Percentiles rank a stretch among this genome's conserved stretches.
These are phyloP conservation scores for Curvularia eragrostidis DNA, from an alignment of 2,329 filamentous ascomycete genomes.

Conservation along the genomic window DNA sequence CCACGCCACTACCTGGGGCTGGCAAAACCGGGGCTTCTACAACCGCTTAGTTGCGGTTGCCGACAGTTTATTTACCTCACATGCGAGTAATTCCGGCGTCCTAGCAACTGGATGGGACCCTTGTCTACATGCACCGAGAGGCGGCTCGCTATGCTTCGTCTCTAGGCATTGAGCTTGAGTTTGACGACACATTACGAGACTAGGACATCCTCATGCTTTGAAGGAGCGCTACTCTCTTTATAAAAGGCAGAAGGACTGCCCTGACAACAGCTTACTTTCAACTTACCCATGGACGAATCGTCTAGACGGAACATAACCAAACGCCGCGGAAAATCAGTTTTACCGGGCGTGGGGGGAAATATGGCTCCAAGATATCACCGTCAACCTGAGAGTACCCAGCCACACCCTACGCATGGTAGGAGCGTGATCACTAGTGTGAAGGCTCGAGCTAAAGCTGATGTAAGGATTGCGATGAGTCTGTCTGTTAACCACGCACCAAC, in stretches of 20 bases:
- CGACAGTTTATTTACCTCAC: slow-evolving; percentile 20
- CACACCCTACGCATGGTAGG: neutral
- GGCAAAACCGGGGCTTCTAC: slow-evolving; percentile 14
- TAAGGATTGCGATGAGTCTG: neutral
- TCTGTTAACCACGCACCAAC: slow-evolving; percentile 11
- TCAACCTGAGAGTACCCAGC: slow-evolving; percentile 1
- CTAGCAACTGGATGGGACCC: slow-evolving; percentile 3
- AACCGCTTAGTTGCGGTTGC: slow-evolving; percentile 12
- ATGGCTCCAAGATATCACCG: slow-evolving; percentile 1
- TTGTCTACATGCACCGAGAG: slow-evolving; percentile 5
- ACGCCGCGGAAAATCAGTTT: slow-evolving; percentile 4
- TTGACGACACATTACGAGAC: slow-evolving; percentile 12
- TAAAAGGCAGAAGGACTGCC: neutral
- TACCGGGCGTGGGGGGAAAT: slow-evolving; percentile 9
- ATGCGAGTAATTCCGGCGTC: slow-evolving; percentile 9
- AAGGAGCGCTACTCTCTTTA: neutral
- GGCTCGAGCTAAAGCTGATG: neutral
- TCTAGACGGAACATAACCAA: slow-evolving; percentile 1
- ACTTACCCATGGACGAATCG: neutral
- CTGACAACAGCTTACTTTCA: neutral
- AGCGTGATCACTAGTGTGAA: neutral
- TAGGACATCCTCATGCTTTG: neutral
- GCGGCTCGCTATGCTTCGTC: slow-evolving; percentile 22
- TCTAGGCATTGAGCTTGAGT: slow-evolving; percentile 25
- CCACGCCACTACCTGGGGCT: slow-evolving; percentile 23